phyloP scores from a whole-genome alignment of 164 flowering plant species.

The Tetracentron sinense region DNA sequence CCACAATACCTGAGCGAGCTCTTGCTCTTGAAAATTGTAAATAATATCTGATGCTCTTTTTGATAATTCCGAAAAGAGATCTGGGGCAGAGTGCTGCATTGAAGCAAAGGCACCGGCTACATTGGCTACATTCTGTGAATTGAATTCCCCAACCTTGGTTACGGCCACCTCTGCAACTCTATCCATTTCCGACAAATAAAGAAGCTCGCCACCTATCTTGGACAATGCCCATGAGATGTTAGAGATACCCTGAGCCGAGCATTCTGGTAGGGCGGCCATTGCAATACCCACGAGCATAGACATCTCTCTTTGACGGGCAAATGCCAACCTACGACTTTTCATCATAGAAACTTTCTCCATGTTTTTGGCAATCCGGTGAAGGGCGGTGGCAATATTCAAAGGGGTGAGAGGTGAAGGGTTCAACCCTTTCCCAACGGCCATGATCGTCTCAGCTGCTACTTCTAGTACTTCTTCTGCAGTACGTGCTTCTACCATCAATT shows the following conservation, averaged over 20 bases:
- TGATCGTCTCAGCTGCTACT: constrained; percentile 56
- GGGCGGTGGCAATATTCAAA: constrained; percentile 83
- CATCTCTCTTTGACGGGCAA: constrained; percentile 91
- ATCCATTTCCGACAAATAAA: constrained; percentile 94
- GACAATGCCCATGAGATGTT: constrained; percentile 95
- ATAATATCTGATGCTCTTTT: constrained; percentile 65
- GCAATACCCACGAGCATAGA: constrained; percentile 89
- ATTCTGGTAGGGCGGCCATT: constrained; percentile 77
- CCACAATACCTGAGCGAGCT: constrained; percentile 90
- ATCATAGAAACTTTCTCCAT: constrained; percentile 91
- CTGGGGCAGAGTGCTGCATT: constrained; percentile 91
- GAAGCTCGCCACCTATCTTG: constrained; percentile 92
- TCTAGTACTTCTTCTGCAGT: constrained; percentile 86
- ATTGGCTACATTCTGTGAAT: constrained; percentile 97
- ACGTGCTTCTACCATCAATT: constrained; percentile 61
- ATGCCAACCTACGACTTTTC: constrained; percentile 60
- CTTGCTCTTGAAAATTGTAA: constrained; percentile 70
- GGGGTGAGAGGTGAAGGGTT: constrained; percentile 91
- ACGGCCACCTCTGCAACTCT: constrained; percentile 90
- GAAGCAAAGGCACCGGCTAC: constrained; percentile 94
- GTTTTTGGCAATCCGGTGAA: constrained; percentile 90
- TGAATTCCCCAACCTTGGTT: constrained; percentile 68
- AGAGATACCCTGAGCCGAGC: constrained; percentile 90
- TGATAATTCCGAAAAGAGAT: constrained; percentile 63
- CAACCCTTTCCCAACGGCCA: constrained; percentile 86